Base-by-base conservation (phyloP, 148 eudicot genomes). In the Dysphania ambrosioides region DNA sequence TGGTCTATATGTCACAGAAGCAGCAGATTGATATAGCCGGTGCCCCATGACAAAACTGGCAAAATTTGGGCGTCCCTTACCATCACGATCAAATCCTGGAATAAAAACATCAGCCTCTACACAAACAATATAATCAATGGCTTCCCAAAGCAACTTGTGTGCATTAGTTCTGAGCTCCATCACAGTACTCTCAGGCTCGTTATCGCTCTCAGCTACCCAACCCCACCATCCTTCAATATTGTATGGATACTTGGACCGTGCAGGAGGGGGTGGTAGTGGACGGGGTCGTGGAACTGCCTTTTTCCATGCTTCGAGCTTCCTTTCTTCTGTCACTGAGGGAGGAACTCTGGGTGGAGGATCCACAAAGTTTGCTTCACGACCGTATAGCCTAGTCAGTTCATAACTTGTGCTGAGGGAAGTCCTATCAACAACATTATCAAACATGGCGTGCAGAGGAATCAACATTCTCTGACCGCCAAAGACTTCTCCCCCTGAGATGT, bases 211-310 rank as follows among this genome's bases (percentile, higher is more conserved):
- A 47, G 98, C 97, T 19, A 93, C 97, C 98, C 98, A 93, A 60
- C 98, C 98, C 98, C 97, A 93, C 98, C 98, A 93, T 5, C 98
- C 98, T 82, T 93, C 97, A n/a, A 93, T 83, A 64, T 93, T 91
- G 72, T 93, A 85, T 0, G 96, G 83, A 57, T 79, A 79, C 71
- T 91, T 91, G 5, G 88, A 84, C 35, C 97, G 83, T 10, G 97
- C 86, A 4, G 98, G 97, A 41, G 98, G 98, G 11, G 98, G 98
- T 16, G 98, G 93, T 23, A 88, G 88, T 16, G 98, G 98, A 15
- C 95, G 89, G 44, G 98, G 98, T 27, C 98, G 89, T 38, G 97
- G 91, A 56, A 92, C 93, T 0, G 87, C 80, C 36, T 82, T 83
- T 79, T 87, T 89, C 98, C 97, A 91, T 1, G 84, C 74, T 61